Evolutionary conservation across 352 stramenopile genomes (phyloP).

Genomic region (Pythium graminicola): DNA sequence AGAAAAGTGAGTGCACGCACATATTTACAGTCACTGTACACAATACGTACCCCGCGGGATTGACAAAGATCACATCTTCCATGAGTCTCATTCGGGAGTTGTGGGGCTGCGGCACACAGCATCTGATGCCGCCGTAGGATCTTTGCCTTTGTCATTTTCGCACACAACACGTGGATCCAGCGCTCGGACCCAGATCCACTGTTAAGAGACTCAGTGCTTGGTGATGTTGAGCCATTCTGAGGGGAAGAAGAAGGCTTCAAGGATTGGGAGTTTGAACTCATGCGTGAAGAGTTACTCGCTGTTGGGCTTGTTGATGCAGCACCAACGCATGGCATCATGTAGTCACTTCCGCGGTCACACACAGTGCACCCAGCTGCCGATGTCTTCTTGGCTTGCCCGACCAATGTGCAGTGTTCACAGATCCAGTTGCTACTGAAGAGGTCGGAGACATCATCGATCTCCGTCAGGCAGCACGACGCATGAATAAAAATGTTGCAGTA

Average conservation of each 20-base stretch:
- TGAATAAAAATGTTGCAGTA: slow-evolving; percentile 82
- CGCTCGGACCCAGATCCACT: slow-evolving; percentile 16
- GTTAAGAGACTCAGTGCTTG: slow-evolving; percentile 10
- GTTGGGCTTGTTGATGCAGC: background rate
- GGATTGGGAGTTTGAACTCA: too few relatives aligned
- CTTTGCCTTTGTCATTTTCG: slow-evolving; percentile 68
- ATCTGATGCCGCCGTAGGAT: slow-evolving; percentile 60
- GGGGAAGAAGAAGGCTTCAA: too few relatives aligned
- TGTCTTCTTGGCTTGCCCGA: slow-evolving; percentile 30
- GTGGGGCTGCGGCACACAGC: slow-evolving; percentile 35
- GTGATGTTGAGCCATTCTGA: too few relatives aligned
- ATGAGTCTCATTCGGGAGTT: slow-evolving; percentile 18
- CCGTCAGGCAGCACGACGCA: slow-evolving; percentile 69
- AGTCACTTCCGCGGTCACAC: slow-evolving; percentile 61
- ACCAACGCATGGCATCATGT: slow-evolving; percentile 70
- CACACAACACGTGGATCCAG: slow-evolving; percentile 77
- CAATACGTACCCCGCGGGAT: slow-evolving; percentile 29
- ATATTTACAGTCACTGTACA: background rate
- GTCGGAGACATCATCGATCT: slow-evolving; percentile 45
- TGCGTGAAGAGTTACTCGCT: background rate
- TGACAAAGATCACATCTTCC: slow-evolving; percentile 57
- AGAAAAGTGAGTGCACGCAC: background rate
- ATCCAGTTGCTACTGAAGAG: slow-evolving; percentile 81
- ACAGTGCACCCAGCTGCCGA: slow-evolving; percentile 43
- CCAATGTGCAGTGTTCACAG: slow-evolving; percentile 67